Base-by-base conservation (phyloP, 2,329 filamentous ascomycete species). In the Ambrosiella xylebori region DNA sequence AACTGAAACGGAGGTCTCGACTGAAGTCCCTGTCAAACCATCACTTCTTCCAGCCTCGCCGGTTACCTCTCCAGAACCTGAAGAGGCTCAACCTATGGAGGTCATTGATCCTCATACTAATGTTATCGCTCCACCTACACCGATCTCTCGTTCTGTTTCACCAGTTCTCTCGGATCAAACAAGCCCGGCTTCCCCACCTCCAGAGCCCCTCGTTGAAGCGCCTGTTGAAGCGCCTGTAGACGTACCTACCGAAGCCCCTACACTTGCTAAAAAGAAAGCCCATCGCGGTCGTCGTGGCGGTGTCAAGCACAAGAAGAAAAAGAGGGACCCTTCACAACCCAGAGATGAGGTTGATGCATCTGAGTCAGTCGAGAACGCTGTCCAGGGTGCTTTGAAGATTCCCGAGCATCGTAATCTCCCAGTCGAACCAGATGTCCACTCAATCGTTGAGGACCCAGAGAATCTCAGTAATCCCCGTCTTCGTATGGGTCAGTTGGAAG, bases 251-350 rank as follows among this genome's bases (percentile, higher is more conserved):
- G 27, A 27, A 19, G 35, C 57, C 37, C 57, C 64, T 56, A 57
- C 66, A 11, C 67, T 66, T 1, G 68, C 70, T 7, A 75, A 84
- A 68, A 84, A 81, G 66, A 86, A 84, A 66, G 76, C 79, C 0
- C 83, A 85, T 58, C 76, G 85, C 58, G 86, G 86, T 3, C 76
- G 80, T n/a, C 78, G 86, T 53, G 86, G 85, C 19, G 85, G 86
- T 1, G 77, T 79, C 15, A 83, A 84, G 66, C 81, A 85, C 61
- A 78, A 80, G 61, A 79, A 79, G 60, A 75, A 73, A 12, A 75
- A 76, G 58, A 73, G 73, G 50, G 77, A 79, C 61, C 74, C 81
- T 12, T 77, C 77, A 0, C 71, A 72, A 54, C 75, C 74, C 2
- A 71, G 73, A 13, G 74, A 72, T 9, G 78, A 79, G 50, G 75